Base-by-base conservation (phyloP, 495 filamentous ascomycete species). In the Trichocladium uniseriatum region DNA sequence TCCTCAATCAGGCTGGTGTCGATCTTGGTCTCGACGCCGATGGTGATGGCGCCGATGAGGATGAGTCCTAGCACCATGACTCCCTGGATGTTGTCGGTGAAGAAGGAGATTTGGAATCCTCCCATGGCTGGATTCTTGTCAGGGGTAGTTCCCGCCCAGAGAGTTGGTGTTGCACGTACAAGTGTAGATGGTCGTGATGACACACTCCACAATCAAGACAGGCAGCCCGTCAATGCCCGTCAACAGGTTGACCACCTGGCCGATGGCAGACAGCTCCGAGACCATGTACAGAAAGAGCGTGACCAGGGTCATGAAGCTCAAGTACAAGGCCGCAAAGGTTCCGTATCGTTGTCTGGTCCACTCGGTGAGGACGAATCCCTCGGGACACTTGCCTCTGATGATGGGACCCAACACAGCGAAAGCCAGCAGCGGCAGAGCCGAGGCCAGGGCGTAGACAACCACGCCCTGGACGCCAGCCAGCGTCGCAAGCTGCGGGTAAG, bases 211-310 rank as follows among this genome's bases (percentile, higher is more conserved):
- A 56, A 89, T 84, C 40, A 88, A 70, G 16, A 81, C 76, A 9
- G 84, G 82, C n/a, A 88, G 69, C 4, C 81, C 80, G 50, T 88
- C 68, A 47, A 89, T 67, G 11, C 84, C 84, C 2, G 85, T 86
- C 55, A 89, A 62, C n/a, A 77, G 70, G 43, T 63, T 79, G 54
- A 88, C 69, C 42, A 88, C 85, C 59, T 87, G 84, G 43, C 84
- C 81, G 18, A 89, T 63, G 8, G 82, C 79, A 24, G 82, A 86
- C 37, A 88, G 70, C 62, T 89, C 84, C 9, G 84, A 79, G 6
- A 88, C 80, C 85, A 89, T 88, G 70, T 87, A 88, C 27, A 89
- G 59, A 56, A 88, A 89, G 48, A 89, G 71, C 2, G 85, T 87
- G 37, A 84, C 77, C n/a, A 87, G 76, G 49, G 81, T 83, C 62